phyloP scores from a whole-genome alignment of 2,329 filamentous ascomycete genomes.

The Ceratocystiopsis minuta region DNA sequence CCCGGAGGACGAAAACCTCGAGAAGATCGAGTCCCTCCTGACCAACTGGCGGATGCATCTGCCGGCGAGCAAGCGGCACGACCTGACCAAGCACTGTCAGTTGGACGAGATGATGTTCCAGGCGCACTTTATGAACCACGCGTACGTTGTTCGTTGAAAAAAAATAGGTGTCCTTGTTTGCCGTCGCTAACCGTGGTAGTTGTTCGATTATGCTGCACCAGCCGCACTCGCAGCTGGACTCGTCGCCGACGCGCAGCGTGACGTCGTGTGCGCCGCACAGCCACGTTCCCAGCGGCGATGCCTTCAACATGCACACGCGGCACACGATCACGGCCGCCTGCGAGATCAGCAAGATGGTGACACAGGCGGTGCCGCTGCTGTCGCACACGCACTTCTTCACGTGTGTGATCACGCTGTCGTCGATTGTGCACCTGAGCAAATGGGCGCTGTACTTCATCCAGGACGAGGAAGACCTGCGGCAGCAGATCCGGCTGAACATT shows the following conservation, averaged over 20 bases:
- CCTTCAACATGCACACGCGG: constrained; percentile 51
- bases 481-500: constrained; percentile 62
- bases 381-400: constrained; percentile 73
- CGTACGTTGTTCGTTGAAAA: no score
- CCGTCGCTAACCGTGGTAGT: constrained; percentile 13
- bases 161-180: no score
- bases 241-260: constrained; percentile 35
- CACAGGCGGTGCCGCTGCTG: constrained; percentile 52
- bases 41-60: constrained; percentile 68
- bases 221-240: constrained; percentile 58
- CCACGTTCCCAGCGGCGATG: constrained; percentile 27
- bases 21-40: constrained; percentile 32
- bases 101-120: constrained; percentile 87
- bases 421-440: constrained; percentile 65
- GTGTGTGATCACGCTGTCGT: constrained; percentile 60
- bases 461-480: constrained; percentile 49
- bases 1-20: constrained; percentile 33
- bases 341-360: constrained; percentile 57
- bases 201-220: constrained; percentile 62
- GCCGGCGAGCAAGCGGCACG: constrained; percentile 50
- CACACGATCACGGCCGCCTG: constrained; percentile 68
- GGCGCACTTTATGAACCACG: constrained; percentile 59
- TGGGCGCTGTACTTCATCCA: constrained; percentile 49
- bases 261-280: constrained; percentile 49
- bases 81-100: constrained; percentile 49